A percentile compares a stretch with the other conserved stretches of the same genome.
Conservation (phyloP, 192 early-diverging fungal genomes). For the Chytriomyces sp. region DNA sequence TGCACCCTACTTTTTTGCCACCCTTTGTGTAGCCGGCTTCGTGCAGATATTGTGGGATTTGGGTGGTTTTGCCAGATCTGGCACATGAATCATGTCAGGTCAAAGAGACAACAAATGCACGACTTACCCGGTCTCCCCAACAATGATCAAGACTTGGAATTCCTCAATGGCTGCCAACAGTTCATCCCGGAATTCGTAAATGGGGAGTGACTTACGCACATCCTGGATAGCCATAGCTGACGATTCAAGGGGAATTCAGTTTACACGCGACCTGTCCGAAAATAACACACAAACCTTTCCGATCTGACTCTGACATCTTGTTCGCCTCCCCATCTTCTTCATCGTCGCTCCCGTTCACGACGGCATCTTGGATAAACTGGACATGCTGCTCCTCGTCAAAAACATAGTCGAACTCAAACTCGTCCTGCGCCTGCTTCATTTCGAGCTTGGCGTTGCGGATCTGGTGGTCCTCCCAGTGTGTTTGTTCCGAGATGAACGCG, state of each 20-base stretch:
- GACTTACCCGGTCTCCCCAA: constrained; percentile 95
- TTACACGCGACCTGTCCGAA: no score
- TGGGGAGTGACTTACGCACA: constrained; percentile 84
- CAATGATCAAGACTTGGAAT: constrained; percentile 88
- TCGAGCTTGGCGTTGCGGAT: constrained; percentile 49
- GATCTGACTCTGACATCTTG: constrained; percentile 60
- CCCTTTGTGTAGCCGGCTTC: constrained; percentile 93
- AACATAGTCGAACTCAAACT: constrained; percentile 87
- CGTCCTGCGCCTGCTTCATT: constrained; percentile 39
- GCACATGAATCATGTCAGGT: no score
- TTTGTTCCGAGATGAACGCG: constrained; percentile 81
- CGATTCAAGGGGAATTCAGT: not conserved
- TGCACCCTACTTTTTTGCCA: constrained; percentile 88
- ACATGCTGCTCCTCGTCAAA: constrained; percentile 87
- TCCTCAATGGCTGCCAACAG: constrained; percentile 83
- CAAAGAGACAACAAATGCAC: no score
- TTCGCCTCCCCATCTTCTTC: constrained; percentile 24
- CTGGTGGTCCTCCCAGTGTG: constrained; percentile 90
- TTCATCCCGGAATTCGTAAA: constrained; percentile 84
- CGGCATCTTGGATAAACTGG: constrained; percentile 83
- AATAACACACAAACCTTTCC: no score
- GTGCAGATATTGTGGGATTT: constrained; percentile 94
- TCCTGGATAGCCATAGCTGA: constrained; percentile 70
- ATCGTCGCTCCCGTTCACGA: constrained; percentile 36
- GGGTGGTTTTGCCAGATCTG: constrained; percentile 92